Evolutionary conservation across 164 flowering plant species (phyloP).

Genomic region (Santalum album): DNA sequence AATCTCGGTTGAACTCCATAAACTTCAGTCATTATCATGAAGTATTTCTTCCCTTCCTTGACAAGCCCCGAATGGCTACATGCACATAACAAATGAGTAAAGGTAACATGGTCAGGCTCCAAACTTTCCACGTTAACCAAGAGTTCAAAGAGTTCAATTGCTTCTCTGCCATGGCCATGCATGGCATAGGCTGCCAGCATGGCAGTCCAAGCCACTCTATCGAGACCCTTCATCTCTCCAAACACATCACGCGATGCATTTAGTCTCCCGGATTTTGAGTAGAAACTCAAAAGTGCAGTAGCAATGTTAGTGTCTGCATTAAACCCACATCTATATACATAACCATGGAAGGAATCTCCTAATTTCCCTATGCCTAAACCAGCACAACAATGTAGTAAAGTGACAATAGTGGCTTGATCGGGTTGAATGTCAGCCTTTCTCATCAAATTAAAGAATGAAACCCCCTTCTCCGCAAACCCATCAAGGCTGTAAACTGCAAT

Average conservation of each 20-base stretch:
- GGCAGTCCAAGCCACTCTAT: constrained; percentile 29
- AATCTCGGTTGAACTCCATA: constrained; percentile 23
- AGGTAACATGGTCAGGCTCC: constrained; percentile 29
- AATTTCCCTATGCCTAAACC: constrained; percentile 15
- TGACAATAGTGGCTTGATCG: constrained; percentile 25
- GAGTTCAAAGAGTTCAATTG: constrained; percentile 17
- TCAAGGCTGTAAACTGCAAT: constrained; percentile 17
- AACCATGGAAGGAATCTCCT: constrained; percentile 23
- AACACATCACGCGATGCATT: constrained; percentile 16
- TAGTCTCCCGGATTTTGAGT: constrained; percentile 26
- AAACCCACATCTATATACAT: constrained; percentile 17
- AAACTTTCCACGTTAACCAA: constrained; percentile 14
- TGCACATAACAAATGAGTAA: constrained; percentile 33
- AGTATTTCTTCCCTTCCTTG: constrained; percentile 23
- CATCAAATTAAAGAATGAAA: constrained; percentile 11
- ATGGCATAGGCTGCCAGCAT: constrained; percentile 27
- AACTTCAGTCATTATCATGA: constrained; percentile 19
- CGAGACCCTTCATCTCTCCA: constrained; percentile 13
- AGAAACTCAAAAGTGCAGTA: constrained; percentile 21
- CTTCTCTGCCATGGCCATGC: constrained; percentile 23
- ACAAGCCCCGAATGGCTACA: constrained; percentile 35
- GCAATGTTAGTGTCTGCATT: constrained; percentile 12
- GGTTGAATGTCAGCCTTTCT: constrained; percentile 11
- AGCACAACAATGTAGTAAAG: constrained; percentile 24
- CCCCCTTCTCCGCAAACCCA: constrained; percentile 12